phyloP scores from a whole-genome alignment of 768 basidiomycete genomes.

The Goffeauzyma gilvescens region DNA sequence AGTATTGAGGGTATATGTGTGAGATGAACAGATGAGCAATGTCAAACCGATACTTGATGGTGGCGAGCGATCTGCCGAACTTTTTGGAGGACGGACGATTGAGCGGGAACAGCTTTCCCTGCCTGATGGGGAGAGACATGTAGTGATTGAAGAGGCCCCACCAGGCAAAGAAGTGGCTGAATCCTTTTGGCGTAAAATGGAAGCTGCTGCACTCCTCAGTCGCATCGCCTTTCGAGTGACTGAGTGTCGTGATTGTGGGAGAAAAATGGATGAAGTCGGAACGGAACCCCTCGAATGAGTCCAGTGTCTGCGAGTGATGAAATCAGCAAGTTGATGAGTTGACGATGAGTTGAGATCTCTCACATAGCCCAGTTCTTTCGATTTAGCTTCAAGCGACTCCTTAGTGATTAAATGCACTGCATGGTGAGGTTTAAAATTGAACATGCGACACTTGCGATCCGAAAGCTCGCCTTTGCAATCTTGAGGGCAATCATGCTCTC shows the following conservation, averaged over 20 bases:
- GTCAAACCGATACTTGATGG: slow-evolving; percentile 70
- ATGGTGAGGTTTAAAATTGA: slow-evolving; percentile 65
- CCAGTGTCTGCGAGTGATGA: slow-evolving; percentile 32
- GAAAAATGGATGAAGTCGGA: slow-evolving; percentile 89
- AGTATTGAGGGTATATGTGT: slow-evolving; percentile 70
- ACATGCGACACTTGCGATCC: slow-evolving; percentile 58
- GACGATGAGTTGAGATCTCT: slow-evolving; percentile 11
- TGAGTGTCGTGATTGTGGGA: slow-evolving; percentile 45
- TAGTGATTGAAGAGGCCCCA: slow-evolving; percentile 64
- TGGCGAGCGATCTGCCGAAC: slow-evolving; percentile 69
- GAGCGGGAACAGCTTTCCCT: slow-evolving; percentile 61
- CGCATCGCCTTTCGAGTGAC: slow-evolving; percentile 12
- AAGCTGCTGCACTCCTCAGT: slow-evolving; percentile 45
- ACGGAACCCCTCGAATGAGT: slow-evolving; percentile 73
- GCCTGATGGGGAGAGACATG: slow-evolving; percentile 64
- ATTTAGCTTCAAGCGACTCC: slow-evolving; percentile 16
- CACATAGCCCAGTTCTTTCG: slow-evolving; percentile 12
- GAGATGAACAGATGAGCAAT: slow-evolving; percentile 62
- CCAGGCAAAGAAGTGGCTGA: slow-evolving; percentile 84
- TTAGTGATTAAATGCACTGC: slow-evolving; percentile 42
- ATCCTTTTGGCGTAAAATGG: slow-evolving; percentile 66
- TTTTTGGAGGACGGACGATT: slow-evolving; percentile 57
- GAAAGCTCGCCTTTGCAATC: slow-evolving; percentile 43
- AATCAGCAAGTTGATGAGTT: background rate
- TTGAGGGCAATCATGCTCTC: slow-evolving; percentile 40